Base-by-base conservation (phyloP, 2,329 filamentous ascomycete genomes). In the Sclerotinia sclerotiorum region DNA sequence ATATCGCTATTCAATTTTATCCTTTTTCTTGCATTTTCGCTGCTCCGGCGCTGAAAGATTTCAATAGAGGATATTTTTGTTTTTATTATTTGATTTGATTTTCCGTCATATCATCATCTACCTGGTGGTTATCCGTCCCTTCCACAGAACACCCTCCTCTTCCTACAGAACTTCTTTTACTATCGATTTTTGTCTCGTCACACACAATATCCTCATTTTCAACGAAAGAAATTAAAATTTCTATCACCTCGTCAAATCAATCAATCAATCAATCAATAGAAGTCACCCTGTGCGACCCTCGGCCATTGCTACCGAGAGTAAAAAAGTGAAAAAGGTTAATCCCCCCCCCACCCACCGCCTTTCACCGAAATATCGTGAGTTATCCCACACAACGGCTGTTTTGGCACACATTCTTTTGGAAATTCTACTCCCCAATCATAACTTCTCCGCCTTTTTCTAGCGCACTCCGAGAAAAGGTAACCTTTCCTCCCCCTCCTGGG, bases 281-380 rank as follows among this genome's bases (percentile, higher is more conserved):
- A 61, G n/a, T 29, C 64, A 48, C 21, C 29, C n/a, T 42, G 55
- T 52, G 46, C 32, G 24, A 67, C 56, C 58, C 65, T 73, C 74
- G 72, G 72, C 67, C 66, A 68, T 39, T 55, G 54, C 68, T 72
- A 72, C 74, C 74, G 74, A 74, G 65, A 69, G 64, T 72, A 71
- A 39, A 39, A 66, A 51, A 66, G 39, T 42, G 13, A 42, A 46
- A 49, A 58, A 58, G 39, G 42, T 46, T 57, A 66, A 35, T 32
- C 42, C 52, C 29, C 39, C 51, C 39, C 39, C 39, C 39, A 39
- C 39, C 39, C 52, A 71, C 72, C 71, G 66, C 70, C 65, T 64
- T 49, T 72, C 72, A 73, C 70, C 69, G 69, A 70, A 67, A 69
- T 70, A 69, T 72, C 71, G 68, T 71, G 70, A 70, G 66, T 64